Evolutionary conservation across 495 filamentous ascomycete species (phyloP), one percentile per base, ranked within the genome.

Genomic region (Bacidia gigantensis): DNA sequence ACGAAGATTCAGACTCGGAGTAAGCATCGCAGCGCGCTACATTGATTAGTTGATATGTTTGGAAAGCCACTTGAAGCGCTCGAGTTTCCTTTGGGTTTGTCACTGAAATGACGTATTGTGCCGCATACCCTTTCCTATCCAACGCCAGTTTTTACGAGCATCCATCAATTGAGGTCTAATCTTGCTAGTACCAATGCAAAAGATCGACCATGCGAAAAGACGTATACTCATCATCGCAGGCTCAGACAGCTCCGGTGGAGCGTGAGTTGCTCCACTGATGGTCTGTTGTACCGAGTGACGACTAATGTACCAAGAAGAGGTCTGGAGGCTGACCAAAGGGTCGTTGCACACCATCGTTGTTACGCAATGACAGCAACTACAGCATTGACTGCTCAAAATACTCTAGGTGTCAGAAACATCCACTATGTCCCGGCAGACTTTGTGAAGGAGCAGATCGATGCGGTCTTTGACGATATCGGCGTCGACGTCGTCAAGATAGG

Each of bases 281-380:
- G 11, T 5, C 18, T 22, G 20, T 11, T 50, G 29, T 20, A 35
- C 12, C 0, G 25, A 22, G 18, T 43, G 3, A 3, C 24, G 11
- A 14, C 46, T 49, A n/a, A 25, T 49, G n/a, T 49, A 20, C 17
- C 24, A 26, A 12, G 3, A 12, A 95, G 88, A 39, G 92, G 92
- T n/a, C 79, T 98, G 39, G 92, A 98, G 64, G 92, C 92, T 26
- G 92, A 98, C 67, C 89, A 96, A 66, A 90, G 92, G 62, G 89
- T 94, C 48, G 82, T 96, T 32, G 84, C 89, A 23, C 85, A 86
- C 17, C 87, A 96, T 76, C 82, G 81, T 43, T 87, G 84, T 69
- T 96, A 96, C 71, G 89, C 88, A 52, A 92, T 95, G 77, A 95
- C 90, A 40, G 84, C 88, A n/a, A 95, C 89, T 29, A 95, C 92